A percentile compares a stretch with the other conserved stretches of the same genome.
These are phyloP conservation scores for Quercus parvula DNA, from an alignment of 306 rosid genomes.

Conservation along the genomic window DNA sequence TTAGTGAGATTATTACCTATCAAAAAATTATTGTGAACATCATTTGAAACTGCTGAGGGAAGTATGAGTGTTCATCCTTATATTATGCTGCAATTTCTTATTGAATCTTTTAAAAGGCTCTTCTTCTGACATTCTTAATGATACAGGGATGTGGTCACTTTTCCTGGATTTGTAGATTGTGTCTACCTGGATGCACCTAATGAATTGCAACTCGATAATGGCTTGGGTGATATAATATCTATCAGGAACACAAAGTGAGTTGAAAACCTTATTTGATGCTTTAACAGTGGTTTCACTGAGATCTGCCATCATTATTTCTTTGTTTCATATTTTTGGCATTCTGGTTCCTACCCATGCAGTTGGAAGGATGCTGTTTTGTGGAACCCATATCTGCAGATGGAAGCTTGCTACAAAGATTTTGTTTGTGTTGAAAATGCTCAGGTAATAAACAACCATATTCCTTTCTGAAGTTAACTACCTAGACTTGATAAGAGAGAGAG, in stretches of 20 bases:
- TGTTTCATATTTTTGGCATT: conserved; percentile 12
- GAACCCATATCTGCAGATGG: conserved; percentile 92
- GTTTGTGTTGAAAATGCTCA: conserved; percentile 97
- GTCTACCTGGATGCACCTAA: conserved; percentile 64
- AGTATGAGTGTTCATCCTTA: neutral
- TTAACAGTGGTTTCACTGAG: conserved; percentile 20
- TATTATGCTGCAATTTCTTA: neutral
- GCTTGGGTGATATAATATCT: conserved; percentile 77
- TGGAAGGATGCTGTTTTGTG: conserved; percentile 97
- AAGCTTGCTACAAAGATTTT: conserved; percentile 88
- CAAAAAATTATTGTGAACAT: neutral
- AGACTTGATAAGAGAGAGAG: neutral
- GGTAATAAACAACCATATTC: conserved; percentile 45
- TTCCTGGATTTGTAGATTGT: conserved; percentile 97
- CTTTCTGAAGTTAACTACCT: neutral
- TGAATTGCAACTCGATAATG: conserved; percentile 79
- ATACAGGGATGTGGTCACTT: conserved; percentile 74
- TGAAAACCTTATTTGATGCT: conserved; percentile 12
- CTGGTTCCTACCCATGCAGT: conserved; percentile 38
- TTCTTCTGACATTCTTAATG: conserved; percentile 12
- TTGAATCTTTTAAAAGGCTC: neutral
- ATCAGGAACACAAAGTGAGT: conserved; percentile 76
- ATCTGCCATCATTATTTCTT: neutral
- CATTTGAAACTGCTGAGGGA: neutral
- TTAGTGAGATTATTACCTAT: too few relatives aligned